Percentiles rank a stretch among this genome's conserved stretches.
These are phyloP conservation scores for Fraxinus sp. DNA, from an alignment of 305 asterid genomes.

Conservation along the genomic window DNA sequence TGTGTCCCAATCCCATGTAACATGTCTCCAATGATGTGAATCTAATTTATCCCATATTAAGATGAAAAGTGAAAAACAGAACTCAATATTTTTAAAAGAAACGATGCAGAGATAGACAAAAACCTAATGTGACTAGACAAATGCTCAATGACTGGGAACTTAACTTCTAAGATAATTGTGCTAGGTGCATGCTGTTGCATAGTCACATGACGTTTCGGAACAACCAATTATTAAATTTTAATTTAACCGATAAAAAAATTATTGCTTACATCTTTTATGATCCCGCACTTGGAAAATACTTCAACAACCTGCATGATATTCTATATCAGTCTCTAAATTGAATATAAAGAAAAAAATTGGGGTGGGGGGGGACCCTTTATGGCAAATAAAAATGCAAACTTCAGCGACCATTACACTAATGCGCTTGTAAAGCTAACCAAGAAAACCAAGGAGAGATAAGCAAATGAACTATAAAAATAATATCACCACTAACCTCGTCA, in stretches of 20 bases:
- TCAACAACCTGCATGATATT: constrained; percentile 65
- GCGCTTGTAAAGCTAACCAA: constrained; percentile 4
- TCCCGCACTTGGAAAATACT: constrained; percentile 88
- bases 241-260: constrained; percentile 20
- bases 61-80: neutral
- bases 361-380: neutral
- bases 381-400: constrained; percentile 16
- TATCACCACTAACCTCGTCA: constrained; percentile 66
- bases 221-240: neutral
- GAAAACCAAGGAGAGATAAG: constrained; percentile 1
- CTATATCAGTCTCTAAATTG: constrained; percentile 26
- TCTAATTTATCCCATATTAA: neutral
- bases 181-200: neutral
- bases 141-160: neutral
- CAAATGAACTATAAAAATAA: constrained; percentile 12
- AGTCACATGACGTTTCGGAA: constrained; percentile 4
- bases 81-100: neutral
- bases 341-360: neutral
- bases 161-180: constrained; percentile 11
- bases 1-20: constrained; percentile 5
- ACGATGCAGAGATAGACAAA: neutral
- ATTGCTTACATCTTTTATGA: constrained; percentile 78
- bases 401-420: constrained; percentile 5
- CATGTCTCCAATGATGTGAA: neutral
- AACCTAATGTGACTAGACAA: constrained; percentile 7